phyloP scores from a whole-genome alignment of 2,329 filamentous ascomycete genomes.

The Epichloe gansuensis region DNA sequence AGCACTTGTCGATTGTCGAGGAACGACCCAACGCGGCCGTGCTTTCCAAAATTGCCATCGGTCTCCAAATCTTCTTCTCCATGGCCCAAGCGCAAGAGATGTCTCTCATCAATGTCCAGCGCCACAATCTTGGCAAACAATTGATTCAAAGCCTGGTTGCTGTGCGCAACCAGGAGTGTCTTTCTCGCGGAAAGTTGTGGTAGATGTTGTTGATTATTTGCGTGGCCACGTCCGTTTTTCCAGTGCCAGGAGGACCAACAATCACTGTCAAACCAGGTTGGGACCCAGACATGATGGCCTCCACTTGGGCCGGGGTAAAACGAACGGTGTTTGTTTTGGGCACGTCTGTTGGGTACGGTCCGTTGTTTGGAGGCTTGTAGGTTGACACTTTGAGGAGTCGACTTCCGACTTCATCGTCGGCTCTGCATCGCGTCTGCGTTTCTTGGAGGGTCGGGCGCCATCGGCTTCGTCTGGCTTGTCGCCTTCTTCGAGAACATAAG shows the following conservation, averaged over 20 bases:
- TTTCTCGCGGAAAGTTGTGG: conserved; percentile 92
- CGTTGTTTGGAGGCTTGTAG: conserved; percentile 78
- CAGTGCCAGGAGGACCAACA: conserved; percentile 89
- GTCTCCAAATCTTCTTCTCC: conserved; percentile 90
- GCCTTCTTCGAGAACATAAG: conserved; percentile 68
- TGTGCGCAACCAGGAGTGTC: conserved; percentile 87
- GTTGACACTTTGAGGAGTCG: conserved; percentile 73
- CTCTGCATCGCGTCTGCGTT: conserved; percentile 71
- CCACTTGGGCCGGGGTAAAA: conserved; percentile 82
- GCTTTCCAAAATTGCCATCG: conserved; percentile 81
- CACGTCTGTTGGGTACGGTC: conserved; percentile 76
- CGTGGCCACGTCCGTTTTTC: conserved; percentile 97
- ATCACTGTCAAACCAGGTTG: conserved; percentile 91
- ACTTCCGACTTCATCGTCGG: conserved; percentile 48
- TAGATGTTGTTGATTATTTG: conserved; percentile 99
- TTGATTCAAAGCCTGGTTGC: conserved; percentile 95
- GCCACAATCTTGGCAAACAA: conserved; percentile 97
- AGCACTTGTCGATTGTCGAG: conserved; percentile 73
- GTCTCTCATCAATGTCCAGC: conserved; percentile 88
- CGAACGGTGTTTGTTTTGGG: conserved; percentile 73
- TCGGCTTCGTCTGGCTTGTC: conserved; percentile 40
- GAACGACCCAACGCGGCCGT: conserved; percentile 90
- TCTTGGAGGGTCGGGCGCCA: conserved; percentile 59
- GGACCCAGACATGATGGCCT: conserved; percentile 86
- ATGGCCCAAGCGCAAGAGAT: conserved; percentile 83